Percentiles rank a stretch among this genome's conserved stretches.
Evolutionary conservation across 805 yeast species (phyloP).

Genomic region (Torulaspora microellipsoides): DNA sequence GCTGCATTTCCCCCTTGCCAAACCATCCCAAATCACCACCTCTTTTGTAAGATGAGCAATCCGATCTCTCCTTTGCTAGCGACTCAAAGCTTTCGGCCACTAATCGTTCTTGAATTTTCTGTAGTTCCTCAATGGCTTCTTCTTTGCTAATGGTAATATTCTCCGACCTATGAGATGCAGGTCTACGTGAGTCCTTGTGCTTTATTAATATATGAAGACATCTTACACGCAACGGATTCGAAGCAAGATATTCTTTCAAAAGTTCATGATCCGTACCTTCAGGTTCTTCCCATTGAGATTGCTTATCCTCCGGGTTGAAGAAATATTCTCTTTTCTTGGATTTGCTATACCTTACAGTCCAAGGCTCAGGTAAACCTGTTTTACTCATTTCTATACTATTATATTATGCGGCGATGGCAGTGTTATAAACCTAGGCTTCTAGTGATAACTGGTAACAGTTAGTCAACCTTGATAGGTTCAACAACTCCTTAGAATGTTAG

Average conservation of each 20-base stretch:
- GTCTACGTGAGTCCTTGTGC: slow-evolving; percentile 79
- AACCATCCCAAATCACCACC: slow-evolving; percentile 93
- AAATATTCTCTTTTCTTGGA: slow-evolving; percentile 84
- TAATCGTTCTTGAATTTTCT: slow-evolving; percentile 54
- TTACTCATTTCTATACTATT: slow-evolving; percentile 4
- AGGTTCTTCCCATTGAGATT: slow-evolving; percentile 91
- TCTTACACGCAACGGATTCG: slow-evolving; percentile 63
- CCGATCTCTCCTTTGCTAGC: slow-evolving; percentile 78
- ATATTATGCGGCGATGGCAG: no score
- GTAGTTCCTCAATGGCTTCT: slow-evolving; percentile 68
- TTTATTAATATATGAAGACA: slow-evolving; percentile 81
- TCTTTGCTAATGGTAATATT: slow-evolving; percentile 75
- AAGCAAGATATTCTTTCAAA: slow-evolving; percentile 52
- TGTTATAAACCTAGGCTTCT: no score
- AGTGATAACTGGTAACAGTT: no score
- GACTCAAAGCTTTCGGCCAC: slow-evolving; percentile 50
- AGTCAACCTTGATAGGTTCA: no score
- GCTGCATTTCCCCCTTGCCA: slow-evolving; percentile 92
- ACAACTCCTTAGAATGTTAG: no score
- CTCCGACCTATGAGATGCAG: slow-evolving; percentile 84
- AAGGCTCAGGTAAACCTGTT: slow-evolving; percentile 78
- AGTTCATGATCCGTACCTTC: slow-evolving; percentile 64
- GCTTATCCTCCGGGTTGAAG: slow-evolving; percentile 61
- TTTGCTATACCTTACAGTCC: slow-evolving; percentile 76
- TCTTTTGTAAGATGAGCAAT: slow-evolving; percentile 78